These are phyloP conservation scores for Plasmodium chabaudi DNA, from an alignment of 169 alveolate genomes.

Conservation along the genomic window DNA sequence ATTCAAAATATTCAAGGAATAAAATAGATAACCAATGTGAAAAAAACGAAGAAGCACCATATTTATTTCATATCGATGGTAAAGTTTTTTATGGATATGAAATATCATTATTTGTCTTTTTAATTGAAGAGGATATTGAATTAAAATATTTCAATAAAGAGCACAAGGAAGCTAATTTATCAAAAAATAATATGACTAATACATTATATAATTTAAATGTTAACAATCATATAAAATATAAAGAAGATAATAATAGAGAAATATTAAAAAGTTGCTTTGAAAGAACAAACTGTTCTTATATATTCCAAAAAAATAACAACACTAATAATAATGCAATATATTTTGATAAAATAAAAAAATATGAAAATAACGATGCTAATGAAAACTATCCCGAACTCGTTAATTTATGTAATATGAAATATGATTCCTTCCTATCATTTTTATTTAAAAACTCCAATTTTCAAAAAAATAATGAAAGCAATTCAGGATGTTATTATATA, in stretches of 20 bases:
- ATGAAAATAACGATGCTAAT: not conserved
- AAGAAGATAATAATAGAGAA: constrained; percentile 1
- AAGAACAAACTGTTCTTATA: not conserved
- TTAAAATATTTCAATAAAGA: not conserved
- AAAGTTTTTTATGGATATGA: constrained; percentile 47
- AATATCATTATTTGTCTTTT: constrained; percentile 23
- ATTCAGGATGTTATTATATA: constrained; percentile 46
- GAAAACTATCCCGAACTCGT: not conserved
- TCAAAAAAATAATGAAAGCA: not conserved
- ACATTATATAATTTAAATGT: not conserved
- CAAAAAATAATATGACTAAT: not conserved
- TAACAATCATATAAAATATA: not conserved
- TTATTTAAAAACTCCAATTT: not conserved
- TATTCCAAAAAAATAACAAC: not conserved
- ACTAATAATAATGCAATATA: not conserved
- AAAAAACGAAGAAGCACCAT: not conserved
- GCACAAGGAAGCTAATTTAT: too few relatives aligned
- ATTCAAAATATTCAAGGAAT: constrained; percentile 18
- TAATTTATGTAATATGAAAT: not conserved
- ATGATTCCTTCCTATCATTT: not conserved
- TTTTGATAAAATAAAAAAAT: not conserved
- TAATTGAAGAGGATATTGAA: constrained; percentile 32
- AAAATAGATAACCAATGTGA: not conserved
- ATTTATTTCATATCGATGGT: constrained; percentile 47
- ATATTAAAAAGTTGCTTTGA: not conserved